phyloP scores from a whole-genome alignment of 768 basidiomycete species.

The Nidularia pulvinata region DNA sequence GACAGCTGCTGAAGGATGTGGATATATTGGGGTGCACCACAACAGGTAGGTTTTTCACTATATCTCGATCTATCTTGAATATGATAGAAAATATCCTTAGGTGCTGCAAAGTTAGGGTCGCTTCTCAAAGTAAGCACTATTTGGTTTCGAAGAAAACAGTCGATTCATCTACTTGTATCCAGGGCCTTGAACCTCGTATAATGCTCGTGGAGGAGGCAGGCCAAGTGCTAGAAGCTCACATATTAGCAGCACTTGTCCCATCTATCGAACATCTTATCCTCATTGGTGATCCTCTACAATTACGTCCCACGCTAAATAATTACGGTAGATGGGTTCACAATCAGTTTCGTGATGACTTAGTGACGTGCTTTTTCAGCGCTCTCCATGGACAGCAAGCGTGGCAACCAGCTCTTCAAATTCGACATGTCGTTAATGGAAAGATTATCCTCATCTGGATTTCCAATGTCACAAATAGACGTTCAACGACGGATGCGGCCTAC shows the following conservation, averaged over 20 bases:
- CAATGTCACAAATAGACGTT: slow-evolving; percentile 71
- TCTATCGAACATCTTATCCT: slow-evolving; percentile 74
- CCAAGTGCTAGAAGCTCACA: slow-evolving; percentile 80
- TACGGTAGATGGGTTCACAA: slow-evolving; percentile 38
- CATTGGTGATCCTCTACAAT: slow-evolving; percentile 81
- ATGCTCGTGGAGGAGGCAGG: slow-evolving; percentile 82
- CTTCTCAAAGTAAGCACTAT: slow-evolving; percentile 48
- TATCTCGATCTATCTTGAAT: neutral
- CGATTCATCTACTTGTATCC: neutral
- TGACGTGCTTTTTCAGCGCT: slow-evolving; percentile 39
- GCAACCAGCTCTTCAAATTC: slow-evolving; percentile 56
- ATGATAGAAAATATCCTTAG: slow-evolving; percentile 21
- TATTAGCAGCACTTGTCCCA: slow-evolving; percentile 61
- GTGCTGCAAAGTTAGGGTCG: slow-evolving; percentile 65
- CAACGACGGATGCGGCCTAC: slow-evolving; percentile 77
- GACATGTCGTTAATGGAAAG: slow-evolving; percentile 82
- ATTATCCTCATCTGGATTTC: slow-evolving; percentile 50
- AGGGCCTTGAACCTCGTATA: slow-evolving; percentile 62
- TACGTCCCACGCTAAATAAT: slow-evolving; percentile 67
- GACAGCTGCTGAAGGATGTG: slow-evolving; percentile 47
- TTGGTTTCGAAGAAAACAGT: neutral
- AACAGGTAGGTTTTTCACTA: slow-evolving; percentile 42
- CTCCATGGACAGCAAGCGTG: slow-evolving; percentile 66
- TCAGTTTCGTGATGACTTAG: neutral
- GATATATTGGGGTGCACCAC: slow-evolving; percentile 81